These are phyloP conservation scores for Alternaria sp. DNA, from an alignment of 2,329 filamentous ascomycete species.

Conservation along the genomic window DNA sequence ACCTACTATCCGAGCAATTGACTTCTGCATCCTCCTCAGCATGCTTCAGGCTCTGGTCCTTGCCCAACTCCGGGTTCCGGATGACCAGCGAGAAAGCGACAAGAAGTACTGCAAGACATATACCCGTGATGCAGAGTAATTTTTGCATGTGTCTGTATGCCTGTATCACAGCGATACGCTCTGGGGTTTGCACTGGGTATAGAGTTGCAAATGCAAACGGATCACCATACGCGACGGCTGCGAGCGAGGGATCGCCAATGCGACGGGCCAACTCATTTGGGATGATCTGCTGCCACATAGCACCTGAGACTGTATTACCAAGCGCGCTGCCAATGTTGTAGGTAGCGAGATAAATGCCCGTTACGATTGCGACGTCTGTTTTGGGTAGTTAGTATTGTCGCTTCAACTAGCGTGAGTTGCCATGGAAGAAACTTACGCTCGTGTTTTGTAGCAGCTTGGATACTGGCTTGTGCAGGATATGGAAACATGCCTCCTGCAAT, in stretches of 20 bases:
- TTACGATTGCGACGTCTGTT: slow-evolving; percentile 65
- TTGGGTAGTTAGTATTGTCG: background rate
- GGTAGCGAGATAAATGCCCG: slow-evolving; percentile 66
- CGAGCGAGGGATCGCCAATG: slow-evolving; percentile 52
- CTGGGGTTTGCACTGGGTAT: slow-evolving; percentile 54
- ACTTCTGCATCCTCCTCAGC: slow-evolving; percentile 39
- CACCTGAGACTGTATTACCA: slow-evolving; percentile 66
- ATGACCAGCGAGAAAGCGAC: slow-evolving; percentile 55
- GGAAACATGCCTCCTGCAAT: slow-evolving; percentile 69
- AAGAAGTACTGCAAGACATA: slow-evolving; percentile 57
- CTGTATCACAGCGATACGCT: slow-evolving; percentile 52
- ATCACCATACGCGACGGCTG: slow-evolving; percentile 48
- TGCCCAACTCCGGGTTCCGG: slow-evolving; percentile 54
- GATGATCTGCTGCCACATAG: slow-evolving; percentile 64
- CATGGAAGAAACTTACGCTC: slow-evolving; percentile 39
- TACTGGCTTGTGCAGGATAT: slow-evolving; percentile 58
- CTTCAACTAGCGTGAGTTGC: background rate
- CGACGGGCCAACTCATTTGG: slow-evolving; percentile 53
- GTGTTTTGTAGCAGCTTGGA: slow-evolving; percentile 59
- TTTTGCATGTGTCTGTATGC: slow-evolving; percentile 56
- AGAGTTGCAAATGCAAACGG: slow-evolving; percentile 49
- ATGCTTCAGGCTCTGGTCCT: slow-evolving; percentile 54
- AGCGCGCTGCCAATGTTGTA: slow-evolving; percentile 69
- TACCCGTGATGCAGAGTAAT: slow-evolving; percentile 58
- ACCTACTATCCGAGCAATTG: background rate